Percentiles rank a stretch among this genome's conserved stretches.
Conservation (phyloP, 345 rosid genomes). For the Eucalyptus curtisii region DNA sequence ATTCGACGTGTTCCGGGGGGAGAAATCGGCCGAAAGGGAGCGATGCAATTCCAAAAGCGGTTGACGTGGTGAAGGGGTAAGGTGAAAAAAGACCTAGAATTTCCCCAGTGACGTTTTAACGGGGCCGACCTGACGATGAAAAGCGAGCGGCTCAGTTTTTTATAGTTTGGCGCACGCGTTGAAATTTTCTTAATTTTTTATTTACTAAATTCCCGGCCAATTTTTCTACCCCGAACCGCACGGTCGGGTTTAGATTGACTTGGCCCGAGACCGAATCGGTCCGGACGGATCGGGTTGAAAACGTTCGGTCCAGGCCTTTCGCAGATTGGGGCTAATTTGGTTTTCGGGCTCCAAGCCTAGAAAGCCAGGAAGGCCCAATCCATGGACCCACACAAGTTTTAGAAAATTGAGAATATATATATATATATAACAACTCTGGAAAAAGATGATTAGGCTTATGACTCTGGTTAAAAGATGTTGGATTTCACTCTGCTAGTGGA, state of each 20-base stretch:
- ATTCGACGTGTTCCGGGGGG: background rate
- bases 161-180: background rate
- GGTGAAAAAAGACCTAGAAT: background rate
- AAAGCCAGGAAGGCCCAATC: background rate
- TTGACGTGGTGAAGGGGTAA: background rate
- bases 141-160: too few relatives aligned
- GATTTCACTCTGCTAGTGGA: background rate
- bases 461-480: background rate
- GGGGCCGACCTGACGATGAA: background rate
- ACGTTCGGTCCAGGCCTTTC: background rate
- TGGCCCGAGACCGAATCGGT: background rate
- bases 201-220: background rate
- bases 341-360: background rate
- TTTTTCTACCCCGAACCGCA: background rate
- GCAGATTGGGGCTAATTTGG: background rate
- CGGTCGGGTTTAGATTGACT: background rate
- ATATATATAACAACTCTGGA: background rate
- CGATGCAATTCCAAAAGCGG: background rate
- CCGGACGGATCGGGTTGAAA: background rate
- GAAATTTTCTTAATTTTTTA: background rate
- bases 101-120: background rate
- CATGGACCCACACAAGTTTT: background rate
- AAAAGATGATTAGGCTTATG: background rate
- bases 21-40: background rate
- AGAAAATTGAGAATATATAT: background rate